These are phyloP conservation scores for Phlyctochytrium arcticum DNA, from an alignment of 192 early-diverging fungal genomes.

Conservation along the genomic window DNA sequence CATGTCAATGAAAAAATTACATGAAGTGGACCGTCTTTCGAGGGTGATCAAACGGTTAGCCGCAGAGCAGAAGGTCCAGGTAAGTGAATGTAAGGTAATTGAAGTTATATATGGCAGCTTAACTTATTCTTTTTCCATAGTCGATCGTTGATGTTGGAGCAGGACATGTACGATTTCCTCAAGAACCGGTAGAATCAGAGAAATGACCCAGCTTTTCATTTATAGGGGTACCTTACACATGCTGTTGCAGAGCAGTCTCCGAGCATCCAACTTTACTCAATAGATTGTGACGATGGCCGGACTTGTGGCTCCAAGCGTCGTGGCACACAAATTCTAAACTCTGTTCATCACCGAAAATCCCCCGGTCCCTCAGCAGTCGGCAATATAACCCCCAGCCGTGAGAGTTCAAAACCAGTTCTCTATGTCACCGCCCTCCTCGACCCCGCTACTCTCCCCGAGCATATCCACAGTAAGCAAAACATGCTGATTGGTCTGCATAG, in stretches of 20 bases:
- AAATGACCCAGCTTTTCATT: too few species aligned
- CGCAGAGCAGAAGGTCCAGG: background rate
- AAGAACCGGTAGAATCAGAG: too few species aligned
- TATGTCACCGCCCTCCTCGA: slow-evolving; percentile 4
- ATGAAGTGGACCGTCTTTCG: slow-evolving; percentile 17
- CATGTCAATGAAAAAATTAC: slow-evolving; percentile 13
- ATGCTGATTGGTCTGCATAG: slow-evolving; percentile 9
- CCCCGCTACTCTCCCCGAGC: background rate
- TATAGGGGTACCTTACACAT: slow-evolving; percentile 18
- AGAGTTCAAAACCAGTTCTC: background rate
- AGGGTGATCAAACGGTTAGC: background rate
- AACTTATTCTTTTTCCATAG: too few species aligned
- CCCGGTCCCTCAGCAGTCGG: background rate
- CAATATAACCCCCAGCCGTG: background rate
- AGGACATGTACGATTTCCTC: background rate
- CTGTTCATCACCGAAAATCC: background rate
- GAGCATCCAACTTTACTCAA: background rate
- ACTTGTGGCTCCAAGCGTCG: slow-evolving; percentile 7
- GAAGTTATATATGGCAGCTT: too few species aligned
- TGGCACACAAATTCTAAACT: background rate
- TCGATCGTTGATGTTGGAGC: slow-evolving; percentile 18
- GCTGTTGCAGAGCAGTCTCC: slow-evolving; percentile 3
- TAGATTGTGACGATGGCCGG: slow-evolving; percentile 11
- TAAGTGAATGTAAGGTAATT: background rate
- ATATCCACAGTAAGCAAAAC: background rate